Evolutionary conservation across 495 filamentous ascomycete genomes (phyloP).

Genomic region (Hypoxylon fuscum): DNA sequence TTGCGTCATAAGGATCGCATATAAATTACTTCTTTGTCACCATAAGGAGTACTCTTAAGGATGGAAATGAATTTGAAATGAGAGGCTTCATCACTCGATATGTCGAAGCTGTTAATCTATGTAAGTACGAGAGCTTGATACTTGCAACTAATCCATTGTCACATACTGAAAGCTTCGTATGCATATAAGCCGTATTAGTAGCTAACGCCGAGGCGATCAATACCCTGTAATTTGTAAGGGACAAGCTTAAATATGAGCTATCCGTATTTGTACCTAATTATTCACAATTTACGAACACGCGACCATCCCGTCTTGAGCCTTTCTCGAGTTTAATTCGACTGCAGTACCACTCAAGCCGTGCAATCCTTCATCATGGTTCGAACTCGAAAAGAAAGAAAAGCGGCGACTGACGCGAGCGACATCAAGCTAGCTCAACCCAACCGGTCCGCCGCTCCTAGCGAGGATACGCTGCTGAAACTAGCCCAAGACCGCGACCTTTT

Average conservation of each 20-base stretch:
- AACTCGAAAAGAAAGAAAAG: constrained; percentile 59
- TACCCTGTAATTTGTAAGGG: too few relatives aligned
- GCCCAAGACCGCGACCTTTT: constrained; percentile 67
- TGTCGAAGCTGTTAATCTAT: too few relatives aligned
- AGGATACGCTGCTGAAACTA: constrained; percentile 70
- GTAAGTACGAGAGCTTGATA: not conserved
- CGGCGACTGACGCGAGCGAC: constrained; percentile 52
- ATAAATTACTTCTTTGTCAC: too few relatives aligned
- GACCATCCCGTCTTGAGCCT: not conserved
- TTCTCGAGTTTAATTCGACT: not conserved
- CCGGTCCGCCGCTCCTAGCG: constrained; percentile 58
- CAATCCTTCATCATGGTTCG: constrained; percentile 47
- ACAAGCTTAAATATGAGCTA: too few relatives aligned
- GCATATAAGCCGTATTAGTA: not conserved
- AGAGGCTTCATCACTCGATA: too few relatives aligned
- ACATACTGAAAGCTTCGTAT: not conserved
- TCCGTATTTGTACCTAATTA: too few relatives aligned
- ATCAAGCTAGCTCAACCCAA: constrained; percentile 70
- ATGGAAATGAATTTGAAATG: too few relatives aligned
- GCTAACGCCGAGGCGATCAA: too few relatives aligned
- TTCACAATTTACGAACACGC: constrained; percentile 27
- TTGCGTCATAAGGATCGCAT: not conserved
- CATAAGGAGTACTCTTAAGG: too few relatives aligned
- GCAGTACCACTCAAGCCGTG: not conserved
- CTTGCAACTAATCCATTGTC: constrained; percentile 20